phyloP scores from a whole-genome alignment of 2,329 filamentous ascomycete species.

The Cladosporium cucumerinum region DNA sequence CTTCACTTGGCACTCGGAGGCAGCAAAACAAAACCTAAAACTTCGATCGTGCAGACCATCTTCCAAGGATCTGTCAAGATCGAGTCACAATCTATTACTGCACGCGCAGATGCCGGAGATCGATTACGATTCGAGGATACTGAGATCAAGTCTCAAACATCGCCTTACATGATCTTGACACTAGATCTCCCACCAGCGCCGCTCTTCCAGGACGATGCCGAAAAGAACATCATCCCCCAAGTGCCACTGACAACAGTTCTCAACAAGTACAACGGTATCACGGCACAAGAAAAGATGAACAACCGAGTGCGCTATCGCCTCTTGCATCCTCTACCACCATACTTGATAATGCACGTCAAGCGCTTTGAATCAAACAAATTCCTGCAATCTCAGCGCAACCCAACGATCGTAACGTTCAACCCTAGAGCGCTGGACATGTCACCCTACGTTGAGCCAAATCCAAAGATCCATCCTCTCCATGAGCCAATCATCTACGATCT shows the following conservation, averaged over 20 bases:
- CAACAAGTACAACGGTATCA: slow-evolving; percentile 86
- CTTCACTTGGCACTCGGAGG: slow-evolving; percentile 88
- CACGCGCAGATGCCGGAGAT: slow-evolving; percentile 81
- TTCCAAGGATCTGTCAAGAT: slow-evolving; percentile 92
- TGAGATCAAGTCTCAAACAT: slow-evolving; percentile 72
- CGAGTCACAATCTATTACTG: slow-evolving; percentile 90
- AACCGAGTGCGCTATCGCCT: slow-evolving; percentile 86
- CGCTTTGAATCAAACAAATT: slow-evolving; percentile 97
- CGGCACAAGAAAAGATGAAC: slow-evolving; percentile 82
- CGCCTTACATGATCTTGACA: slow-evolving; percentile 85
- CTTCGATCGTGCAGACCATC: slow-evolving; percentile 82
- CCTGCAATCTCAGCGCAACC: slow-evolving; percentile 82
- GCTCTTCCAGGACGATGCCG: slow-evolving; percentile 90
- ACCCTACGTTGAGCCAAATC: slow-evolving; percentile 88
- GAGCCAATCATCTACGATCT: slow-evolving; percentile 94
- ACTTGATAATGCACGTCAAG: slow-evolving; percentile 91
- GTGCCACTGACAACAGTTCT: slow-evolving; percentile 80
- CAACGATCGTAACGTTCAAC: slow-evolving; percentile 96
- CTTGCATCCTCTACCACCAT: slow-evolving; percentile 85
- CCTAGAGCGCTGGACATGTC: slow-evolving; percentile 79
- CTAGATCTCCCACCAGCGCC: slow-evolving; percentile 88
- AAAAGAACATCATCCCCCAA: slow-evolving; percentile 94
- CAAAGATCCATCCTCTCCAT: slow-evolving; percentile 62
- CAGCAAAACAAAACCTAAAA: slow-evolving; percentile 77
- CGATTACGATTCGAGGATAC: slow-evolving; percentile 84